phyloP scores from a whole-genome alignment of 352 stramenopile species.

The Pythium vanterpoolii region DNA sequence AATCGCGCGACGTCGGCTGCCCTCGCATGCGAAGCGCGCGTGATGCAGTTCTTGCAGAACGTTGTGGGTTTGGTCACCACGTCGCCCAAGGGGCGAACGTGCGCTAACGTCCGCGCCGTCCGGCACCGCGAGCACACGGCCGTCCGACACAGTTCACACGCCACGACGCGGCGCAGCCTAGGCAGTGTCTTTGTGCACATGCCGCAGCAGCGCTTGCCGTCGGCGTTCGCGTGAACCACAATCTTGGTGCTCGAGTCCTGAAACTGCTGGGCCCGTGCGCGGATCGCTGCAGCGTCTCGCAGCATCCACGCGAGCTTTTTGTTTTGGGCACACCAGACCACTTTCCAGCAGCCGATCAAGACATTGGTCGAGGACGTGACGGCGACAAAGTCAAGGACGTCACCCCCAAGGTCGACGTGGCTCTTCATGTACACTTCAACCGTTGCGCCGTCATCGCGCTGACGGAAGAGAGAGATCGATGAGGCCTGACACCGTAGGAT shows the following conservation, averaged over 20 bases:
- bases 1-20: neutral
- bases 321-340: slow-evolving; percentile 19
- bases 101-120: slow-evolving; percentile 4
- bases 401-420: slow-evolving; percentile 34
- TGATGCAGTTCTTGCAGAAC: slow-evolving; percentile 15
- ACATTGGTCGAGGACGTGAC: slow-evolving; percentile 16
- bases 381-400: slow-evolving; percentile 7
- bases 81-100: neutral
- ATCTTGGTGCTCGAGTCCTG: neutral
- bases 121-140: slow-evolving; percentile 3
- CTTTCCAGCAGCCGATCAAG: slow-evolving; percentile 26
- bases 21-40: neutral
- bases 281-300: neutral
- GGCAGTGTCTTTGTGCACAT: neutral
- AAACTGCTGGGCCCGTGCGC: neutral
- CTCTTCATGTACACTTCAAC: slow-evolving; percentile 51
- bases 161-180: neutral
- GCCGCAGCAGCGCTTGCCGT: slow-evolving; percentile 4
- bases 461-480: slow-evolving; percentile 36
- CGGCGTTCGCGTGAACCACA: neutral
- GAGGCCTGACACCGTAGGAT: slow-evolving; percentile 51
- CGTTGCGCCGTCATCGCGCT: slow-evolving; percentile 18
- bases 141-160: slow-evolving; percentile 3
- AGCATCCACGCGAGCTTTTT: slow-evolving; percentile 26
- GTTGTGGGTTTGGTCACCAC: neutral